These are phyloP conservation scores for Entomophthora muscae DNA, from an alignment of 371 early-diverging fungal genomes.

Conservation along the genomic window DNA sequence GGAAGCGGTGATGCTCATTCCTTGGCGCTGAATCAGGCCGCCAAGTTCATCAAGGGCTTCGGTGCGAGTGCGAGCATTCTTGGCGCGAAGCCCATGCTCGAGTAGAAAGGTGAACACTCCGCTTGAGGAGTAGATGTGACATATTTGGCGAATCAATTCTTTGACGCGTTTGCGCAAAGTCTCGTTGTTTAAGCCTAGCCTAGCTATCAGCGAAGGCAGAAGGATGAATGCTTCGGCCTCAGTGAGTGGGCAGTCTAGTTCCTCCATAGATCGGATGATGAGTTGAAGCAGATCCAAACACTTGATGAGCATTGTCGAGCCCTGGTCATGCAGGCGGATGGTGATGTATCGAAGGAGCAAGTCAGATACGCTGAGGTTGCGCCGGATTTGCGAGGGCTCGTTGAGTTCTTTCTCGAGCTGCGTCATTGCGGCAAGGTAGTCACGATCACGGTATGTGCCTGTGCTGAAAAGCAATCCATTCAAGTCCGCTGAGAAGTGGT, in stretches of 20 bases:
- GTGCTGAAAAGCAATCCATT: constrained; percentile 47
- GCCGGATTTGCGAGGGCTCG: constrained; percentile 14
- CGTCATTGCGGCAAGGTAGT: constrained; percentile 29
- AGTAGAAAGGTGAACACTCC: constrained; percentile 50
- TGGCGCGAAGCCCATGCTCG: constrained; percentile 46
- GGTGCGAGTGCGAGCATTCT: constrained; percentile 59
- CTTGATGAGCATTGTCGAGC: constrained; percentile 63
- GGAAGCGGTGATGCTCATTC: constrained; percentile 35
- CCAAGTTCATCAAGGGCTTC: constrained; percentile 73
- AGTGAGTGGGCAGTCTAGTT: constrained; percentile 29
- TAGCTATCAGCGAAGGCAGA: constrained; percentile 55
- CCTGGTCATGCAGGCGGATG: constrained; percentile 74
- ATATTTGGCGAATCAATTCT: constrained; percentile 35
- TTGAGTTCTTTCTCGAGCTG: background rate
- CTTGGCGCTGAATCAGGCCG: constrained; percentile 50
- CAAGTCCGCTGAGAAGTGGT: constrained; percentile 34
- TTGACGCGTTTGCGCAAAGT: constrained; percentile 47
- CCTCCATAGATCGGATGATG: constrained; percentile 36
- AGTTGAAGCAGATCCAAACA: constrained; percentile 61
- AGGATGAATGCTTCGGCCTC: constrained; percentile 70
- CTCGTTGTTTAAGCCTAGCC: constrained; percentile 74
- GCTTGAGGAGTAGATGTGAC: constrained; percentile 57
- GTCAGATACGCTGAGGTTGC: constrained; percentile 48
- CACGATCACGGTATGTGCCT: constrained; percentile 67
- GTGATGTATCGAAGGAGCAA: constrained; percentile 67